Evolutionary conservation across 805 yeast species (phyloP).

Genomic region (Tetrapisispora pingtungensis): DNA sequence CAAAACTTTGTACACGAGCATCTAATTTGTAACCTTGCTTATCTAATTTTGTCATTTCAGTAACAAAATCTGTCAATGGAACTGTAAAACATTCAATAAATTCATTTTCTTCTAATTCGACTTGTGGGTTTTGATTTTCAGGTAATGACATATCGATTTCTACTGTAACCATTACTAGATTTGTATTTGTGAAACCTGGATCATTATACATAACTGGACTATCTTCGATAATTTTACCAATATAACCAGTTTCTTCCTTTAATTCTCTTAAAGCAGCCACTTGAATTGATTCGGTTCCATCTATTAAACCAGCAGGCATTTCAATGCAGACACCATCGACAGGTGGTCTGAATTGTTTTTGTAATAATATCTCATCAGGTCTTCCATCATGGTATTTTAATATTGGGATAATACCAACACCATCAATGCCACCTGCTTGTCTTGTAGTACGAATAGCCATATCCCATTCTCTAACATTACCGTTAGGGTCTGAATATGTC

Average conservation of each 20-base stretch:
- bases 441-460: conserved; percentile 76
- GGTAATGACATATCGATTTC: conserved; percentile 60
- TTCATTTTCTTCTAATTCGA: conserved; percentile 82
- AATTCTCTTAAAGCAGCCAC: conserved; percentile 81
- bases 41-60: conserved; percentile 41
- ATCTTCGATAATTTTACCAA: conserved; percentile 47
- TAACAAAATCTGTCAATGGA: conserved; percentile 50
- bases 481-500: conserved; percentile 63
- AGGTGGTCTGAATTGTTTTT: conserved; percentile 92
- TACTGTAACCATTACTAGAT: conserved; percentile 67
- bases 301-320: conserved; percentile 91
- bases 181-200: conserved; percentile 88
- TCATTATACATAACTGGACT: conserved; percentile 54
- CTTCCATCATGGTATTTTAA: conserved; percentile 39
- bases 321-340: conserved; percentile 81
- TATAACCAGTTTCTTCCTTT: conserved; percentile 86
- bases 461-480: conserved; percentile 75
- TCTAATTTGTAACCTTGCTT: conserved; percentile 69
- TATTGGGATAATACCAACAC: conserved; percentile 81
- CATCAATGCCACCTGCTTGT: conserved; percentile 54
- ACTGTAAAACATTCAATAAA: conserved; percentile 81
- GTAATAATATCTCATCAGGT: conserved; percentile 50
- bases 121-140: conserved; percentile 57
- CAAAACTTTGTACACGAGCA: conserved; percentile 78
- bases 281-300: conserved; percentile 68